Conservation (phyloP, 805 yeast species). For the Metschnikowia orientalis region DNA sequence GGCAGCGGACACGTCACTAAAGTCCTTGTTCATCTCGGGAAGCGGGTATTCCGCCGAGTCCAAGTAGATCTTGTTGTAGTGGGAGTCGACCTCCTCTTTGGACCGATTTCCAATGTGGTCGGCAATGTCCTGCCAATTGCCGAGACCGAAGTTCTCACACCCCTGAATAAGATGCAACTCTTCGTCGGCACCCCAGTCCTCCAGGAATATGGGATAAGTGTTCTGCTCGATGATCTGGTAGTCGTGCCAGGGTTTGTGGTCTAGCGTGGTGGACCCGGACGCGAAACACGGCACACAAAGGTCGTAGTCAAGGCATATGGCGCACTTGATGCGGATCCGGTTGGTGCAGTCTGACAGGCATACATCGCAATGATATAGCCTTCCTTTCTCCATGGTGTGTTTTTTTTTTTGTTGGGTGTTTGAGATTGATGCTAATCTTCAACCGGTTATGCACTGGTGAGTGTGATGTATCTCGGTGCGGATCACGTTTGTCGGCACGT, state of each 20-base stretch:
- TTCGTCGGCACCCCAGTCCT: constrained; percentile 98
- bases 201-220: constrained; percentile 85
- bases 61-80: constrained; percentile 70
- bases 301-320: constrained; percentile 89
- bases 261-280: constrained; percentile 71
- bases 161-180: constrained; percentile 87
- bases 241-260: constrained; percentile 92
- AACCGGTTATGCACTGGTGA: too few relatives aligned
- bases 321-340: constrained; percentile 86
- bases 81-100: constrained; percentile 86
- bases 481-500: too few relatives aligned
- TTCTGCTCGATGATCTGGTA: constrained; percentile 91
- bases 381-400: constrained; percentile 36
- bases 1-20: constrained; percentile 55
- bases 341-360: constrained; percentile 96
- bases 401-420: too few relatives aligned
- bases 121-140: constrained; percentile 97
- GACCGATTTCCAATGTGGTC: constrained; percentile 92
- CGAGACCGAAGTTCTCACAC: constrained; percentile 84
- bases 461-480: too few relatives aligned
- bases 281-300: constrained; percentile 98
- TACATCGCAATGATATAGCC: constrained; percentile 81
- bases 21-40: constrained; percentile 77
- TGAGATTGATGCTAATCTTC: too few relatives aligned
- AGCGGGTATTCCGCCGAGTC: constrained; percentile 74